A percentile compares a stretch with the other conserved stretches of the same genome.
Evolutionary conservation across 2,329 filamentous ascomycete species (phyloP).

Genomic region (Torrubiella hemipterigena): DNA sequence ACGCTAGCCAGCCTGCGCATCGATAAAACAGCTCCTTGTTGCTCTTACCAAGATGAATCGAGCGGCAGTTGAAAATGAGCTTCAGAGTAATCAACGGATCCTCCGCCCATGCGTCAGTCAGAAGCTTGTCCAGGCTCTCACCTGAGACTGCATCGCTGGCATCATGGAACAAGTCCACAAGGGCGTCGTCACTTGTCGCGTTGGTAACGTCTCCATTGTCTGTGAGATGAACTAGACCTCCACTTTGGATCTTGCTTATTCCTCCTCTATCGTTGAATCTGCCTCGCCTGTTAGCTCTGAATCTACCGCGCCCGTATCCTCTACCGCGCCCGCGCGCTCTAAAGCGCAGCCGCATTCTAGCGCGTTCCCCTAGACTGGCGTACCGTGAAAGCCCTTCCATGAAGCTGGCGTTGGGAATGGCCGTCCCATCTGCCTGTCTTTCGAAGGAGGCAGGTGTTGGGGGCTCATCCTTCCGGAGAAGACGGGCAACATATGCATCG

Average conservation of each 20-base stretch:
- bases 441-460: too few relatives aligned
- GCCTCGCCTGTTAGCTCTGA: too few relatives aligned
- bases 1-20: slow-evolving; percentile 41
- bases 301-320: too few relatives aligned
- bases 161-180: slow-evolving; percentile 44
- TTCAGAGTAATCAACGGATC: slow-evolving; percentile 39
- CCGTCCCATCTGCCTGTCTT: too few relatives aligned
- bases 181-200: slow-evolving; percentile 27
- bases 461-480: slow-evolving; percentile 9
- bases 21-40: slow-evolving; percentile 35
- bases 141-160: slow-evolving; percentile 28
- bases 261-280: too few relatives aligned
- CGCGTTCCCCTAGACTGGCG: too few relatives aligned
- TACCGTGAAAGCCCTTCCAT: too few relatives aligned
- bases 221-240: too few relatives aligned
- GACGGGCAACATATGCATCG: slow-evolving; percentile 15
- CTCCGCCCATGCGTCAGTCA: slow-evolving; percentile 35
- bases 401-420: too few relatives aligned
- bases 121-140: slow-evolving; percentile 23
- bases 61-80: slow-evolving; percentile 47
- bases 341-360: too few relatives aligned
- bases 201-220: slow-evolving; percentile 38
- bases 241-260: too few relatives aligned
- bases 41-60: slow-evolving; percentile 48
- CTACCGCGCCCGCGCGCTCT: too few relatives aligned